phyloP scores from a whole-genome alignment of 225 moss, liverwort and hornwort species.

The Sphagnum tenellum region DNA sequence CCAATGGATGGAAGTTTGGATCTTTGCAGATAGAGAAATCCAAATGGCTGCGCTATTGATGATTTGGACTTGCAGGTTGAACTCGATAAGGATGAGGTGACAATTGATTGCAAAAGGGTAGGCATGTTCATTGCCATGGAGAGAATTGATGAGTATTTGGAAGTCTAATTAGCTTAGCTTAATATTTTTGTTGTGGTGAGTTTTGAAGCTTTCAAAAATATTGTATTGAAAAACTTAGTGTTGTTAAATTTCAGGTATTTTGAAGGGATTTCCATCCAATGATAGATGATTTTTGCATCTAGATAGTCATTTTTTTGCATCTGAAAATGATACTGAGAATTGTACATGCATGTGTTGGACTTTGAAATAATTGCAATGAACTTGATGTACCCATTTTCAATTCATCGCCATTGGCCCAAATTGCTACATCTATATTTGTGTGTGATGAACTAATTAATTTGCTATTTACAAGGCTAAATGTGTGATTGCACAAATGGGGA shows the following conservation, averaged over 20 bases:
- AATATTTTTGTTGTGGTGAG: constrained; percentile 58
- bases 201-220: background rate
- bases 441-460: no score
- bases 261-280: no score
- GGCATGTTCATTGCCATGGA: constrained; percentile 6
- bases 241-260: background rate
- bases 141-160: constrained; percentile 43
- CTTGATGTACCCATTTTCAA: constrained; percentile 37
- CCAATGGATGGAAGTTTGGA: constrained; percentile 5
- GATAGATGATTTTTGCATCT: no score
- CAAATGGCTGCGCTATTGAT: no score
- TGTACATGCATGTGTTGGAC: no score
- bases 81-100: no score
- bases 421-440: no score
- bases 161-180: constrained; percentile 47
- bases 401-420: background rate
- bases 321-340: no score
- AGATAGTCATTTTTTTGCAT: no score
- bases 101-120: constrained; percentile 7
- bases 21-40: background rate
- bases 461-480: no score
- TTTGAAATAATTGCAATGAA: constrained; percentile 49
- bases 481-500: background rate
- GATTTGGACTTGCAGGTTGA: no score
- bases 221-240: background rate